Percentiles rank a stretch among this genome's conserved stretches.
These are phyloP conservation scores for Bacterosira constricta DNA, from an alignment of 108 stramenopile genomes.

Conservation along the genomic window DNA sequence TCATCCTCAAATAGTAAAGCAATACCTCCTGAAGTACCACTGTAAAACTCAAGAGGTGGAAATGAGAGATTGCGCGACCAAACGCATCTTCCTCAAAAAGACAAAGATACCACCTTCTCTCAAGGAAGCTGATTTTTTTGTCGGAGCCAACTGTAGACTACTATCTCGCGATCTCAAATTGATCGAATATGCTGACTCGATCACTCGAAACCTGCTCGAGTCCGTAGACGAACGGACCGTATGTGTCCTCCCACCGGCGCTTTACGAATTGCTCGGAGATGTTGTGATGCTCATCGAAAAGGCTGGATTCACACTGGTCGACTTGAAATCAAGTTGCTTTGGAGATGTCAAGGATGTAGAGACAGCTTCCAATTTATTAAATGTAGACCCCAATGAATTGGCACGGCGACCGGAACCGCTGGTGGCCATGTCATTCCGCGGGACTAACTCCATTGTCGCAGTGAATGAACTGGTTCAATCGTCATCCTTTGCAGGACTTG, in stretches of 20 bases:
- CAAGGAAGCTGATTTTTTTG: conserved; percentile 34
- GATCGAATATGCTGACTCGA: conserved; percentile 49
- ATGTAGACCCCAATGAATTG: conserved; percentile 25
- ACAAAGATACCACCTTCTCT: conserved; percentile 35
- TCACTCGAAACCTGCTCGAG: conserved; percentile 35
- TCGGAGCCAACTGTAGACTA: conserved; percentile 38
- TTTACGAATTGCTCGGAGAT: conserved; percentile 31
- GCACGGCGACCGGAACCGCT: conserved; percentile 19
- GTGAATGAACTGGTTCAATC: conserved; percentile 20
- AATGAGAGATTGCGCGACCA: conserved; percentile 47
- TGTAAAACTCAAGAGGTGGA: conserved; percentile 46
- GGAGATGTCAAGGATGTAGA: conserved; percentile 18
- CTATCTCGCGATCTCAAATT: conserved; percentile 49
- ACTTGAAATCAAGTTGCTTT: conserved; percentile 44
- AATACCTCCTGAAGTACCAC: conserved; percentile 51
- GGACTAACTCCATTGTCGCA: conserved; percentile 13
- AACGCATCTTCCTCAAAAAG: conserved; percentile 54
- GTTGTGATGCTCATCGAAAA: conserved; percentile 27
- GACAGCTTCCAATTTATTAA: conserved; percentile 9
- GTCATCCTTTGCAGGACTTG: conserved; percentile 20
- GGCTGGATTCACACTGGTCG: conserved; percentile 30
- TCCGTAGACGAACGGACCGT: conserved; percentile 18
- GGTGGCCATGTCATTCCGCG: conserved; percentile 37
- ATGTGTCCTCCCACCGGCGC: conserved; percentile 19
- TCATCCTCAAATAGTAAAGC: conserved; percentile 51